phyloP scores from a whole-genome alignment of 2,329 filamentous ascomycete species.

The Mycocentrospora acerina region DNA sequence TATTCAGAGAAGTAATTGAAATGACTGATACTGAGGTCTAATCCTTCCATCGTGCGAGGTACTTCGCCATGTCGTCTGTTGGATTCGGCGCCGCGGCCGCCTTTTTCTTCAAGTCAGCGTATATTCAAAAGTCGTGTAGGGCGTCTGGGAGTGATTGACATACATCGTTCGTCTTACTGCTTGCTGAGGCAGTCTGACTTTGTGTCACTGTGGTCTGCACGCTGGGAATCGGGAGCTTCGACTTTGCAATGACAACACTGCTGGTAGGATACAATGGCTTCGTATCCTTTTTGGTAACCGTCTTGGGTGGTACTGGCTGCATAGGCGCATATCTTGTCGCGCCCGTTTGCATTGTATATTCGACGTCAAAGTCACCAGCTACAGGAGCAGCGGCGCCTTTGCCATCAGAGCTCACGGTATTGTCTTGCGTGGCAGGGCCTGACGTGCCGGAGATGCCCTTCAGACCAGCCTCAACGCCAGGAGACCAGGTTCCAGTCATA shows the following conservation, averaged over 20 bases:
- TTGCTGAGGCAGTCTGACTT: constrained; percentile 52
- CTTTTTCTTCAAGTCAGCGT: constrained; percentile 41
- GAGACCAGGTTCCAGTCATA: constrained; percentile 63
- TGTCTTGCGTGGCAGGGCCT: constrained; percentile 31
- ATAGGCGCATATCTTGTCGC: constrained; percentile 62
- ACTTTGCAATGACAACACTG: constrained; percentile 53
- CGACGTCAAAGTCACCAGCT: constrained; percentile 43
- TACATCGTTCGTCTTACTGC: constrained; percentile 61
- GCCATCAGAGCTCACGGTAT: constrained; percentile 21
- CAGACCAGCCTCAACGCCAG: constrained; percentile 45
- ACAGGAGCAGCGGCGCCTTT: constrained; percentile 19
- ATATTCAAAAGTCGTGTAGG: neutral
- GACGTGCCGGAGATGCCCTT: constrained; percentile 25
- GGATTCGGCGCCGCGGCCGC: constrained; percentile 55
- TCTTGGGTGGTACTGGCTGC: constrained; percentile 60
- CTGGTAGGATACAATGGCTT: constrained; percentile 59
- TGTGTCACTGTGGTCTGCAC: constrained; percentile 56
- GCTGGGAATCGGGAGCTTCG: constrained; percentile 48
- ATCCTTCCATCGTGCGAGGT: constrained; percentile 62
- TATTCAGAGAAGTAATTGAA: neutral
- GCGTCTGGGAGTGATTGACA: constrained; percentile 26
- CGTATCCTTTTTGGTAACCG: constrained; percentile 56
- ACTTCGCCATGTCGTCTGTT: constrained; percentile 58
- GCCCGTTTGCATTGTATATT: constrained; percentile 60
- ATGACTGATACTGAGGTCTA: constrained; percentile 27